phyloP scores from a whole-genome alignment of 2,329 filamentous ascomycete genomes.

The Diaporthe vaccinii region DNA sequence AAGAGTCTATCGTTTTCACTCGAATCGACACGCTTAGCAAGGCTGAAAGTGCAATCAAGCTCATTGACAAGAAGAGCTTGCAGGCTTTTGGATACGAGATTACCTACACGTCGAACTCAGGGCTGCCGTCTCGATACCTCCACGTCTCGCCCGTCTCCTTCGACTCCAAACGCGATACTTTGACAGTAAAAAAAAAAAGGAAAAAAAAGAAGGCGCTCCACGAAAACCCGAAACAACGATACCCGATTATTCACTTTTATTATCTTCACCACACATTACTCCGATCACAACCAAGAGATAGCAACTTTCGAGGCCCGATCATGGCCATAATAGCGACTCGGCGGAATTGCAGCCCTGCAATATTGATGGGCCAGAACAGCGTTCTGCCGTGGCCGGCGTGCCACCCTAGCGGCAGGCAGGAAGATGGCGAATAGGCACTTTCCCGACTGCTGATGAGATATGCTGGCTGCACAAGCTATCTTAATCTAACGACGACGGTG shows the following conservation, averaged over 20 bases:
- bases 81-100: slow-evolving; percentile 16
- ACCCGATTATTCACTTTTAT: background rate
- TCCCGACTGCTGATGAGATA: background rate
- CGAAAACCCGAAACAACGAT: background rate
- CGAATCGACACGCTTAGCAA: background rate
- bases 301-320: background rate
- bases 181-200: background rate
- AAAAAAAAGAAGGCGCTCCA: background rate
- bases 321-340: background rate
- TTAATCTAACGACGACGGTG: background rate
- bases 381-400: background rate
- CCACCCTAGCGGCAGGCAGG: background rate
- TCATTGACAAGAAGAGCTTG: background rate
- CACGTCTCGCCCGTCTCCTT: no score
- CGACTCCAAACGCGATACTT: background rate
- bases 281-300: background rate
- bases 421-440: background rate
- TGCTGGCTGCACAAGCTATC: background rate
- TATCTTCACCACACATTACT: background rate
- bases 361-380: background rate
- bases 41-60: no score
- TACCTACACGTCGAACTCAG: background rate
- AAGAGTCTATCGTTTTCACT: background rate
- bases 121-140: background rate
- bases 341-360: background rate